phyloP scores from a whole-genome alignment of 108 stramenopile species.

The Skeletonema tropicum region DNA sequence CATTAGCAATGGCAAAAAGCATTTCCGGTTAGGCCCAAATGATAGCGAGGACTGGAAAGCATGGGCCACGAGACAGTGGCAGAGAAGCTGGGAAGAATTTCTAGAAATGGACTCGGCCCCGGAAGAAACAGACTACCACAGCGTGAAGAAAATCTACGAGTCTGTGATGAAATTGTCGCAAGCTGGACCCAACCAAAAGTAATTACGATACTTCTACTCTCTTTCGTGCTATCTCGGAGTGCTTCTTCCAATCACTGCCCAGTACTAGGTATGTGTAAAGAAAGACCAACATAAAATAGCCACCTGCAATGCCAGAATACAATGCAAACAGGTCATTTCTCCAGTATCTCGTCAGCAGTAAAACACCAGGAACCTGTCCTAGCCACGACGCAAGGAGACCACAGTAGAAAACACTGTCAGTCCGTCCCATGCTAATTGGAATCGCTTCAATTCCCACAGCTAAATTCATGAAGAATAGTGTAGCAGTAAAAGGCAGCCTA shows the following conservation, averaged over 20 bases:
- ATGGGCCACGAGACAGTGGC: conserved; percentile 54
- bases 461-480: conserved; percentile 82
- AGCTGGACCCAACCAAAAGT: background rate
- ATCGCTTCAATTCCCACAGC: conserved; percentile 78
- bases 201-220: conserved; percentile 29
- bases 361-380: conserved; percentile 81
- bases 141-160: conserved; percentile 48
- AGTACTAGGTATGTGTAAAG: conserved; percentile 40
- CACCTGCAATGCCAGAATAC: conserved; percentile 77
- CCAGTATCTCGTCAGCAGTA: conserved; percentile 69
- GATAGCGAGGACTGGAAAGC: conserved; percentile 36
- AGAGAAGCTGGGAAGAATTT: conserved; percentile 42
- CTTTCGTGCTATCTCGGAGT: conserved; percentile 35
- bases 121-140: conserved; percentile 37
- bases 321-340: conserved; percentile 70
- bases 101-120: conserved; percentile 36
- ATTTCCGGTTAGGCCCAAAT: conserved; percentile 13
- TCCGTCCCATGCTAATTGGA: conserved; percentile 77
- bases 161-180: conserved; percentile 25
- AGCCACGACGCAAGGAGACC: conserved; percentile 61
- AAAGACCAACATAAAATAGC: conserved; percentile 45
- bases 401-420: conserved; percentile 68
- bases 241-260: conserved; percentile 54
- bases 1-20: background rate
- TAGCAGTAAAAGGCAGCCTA: conserved; percentile 58